phyloP scores from a whole-genome alignment of 257 asterid species.

The Solanum rostratum region DNA sequence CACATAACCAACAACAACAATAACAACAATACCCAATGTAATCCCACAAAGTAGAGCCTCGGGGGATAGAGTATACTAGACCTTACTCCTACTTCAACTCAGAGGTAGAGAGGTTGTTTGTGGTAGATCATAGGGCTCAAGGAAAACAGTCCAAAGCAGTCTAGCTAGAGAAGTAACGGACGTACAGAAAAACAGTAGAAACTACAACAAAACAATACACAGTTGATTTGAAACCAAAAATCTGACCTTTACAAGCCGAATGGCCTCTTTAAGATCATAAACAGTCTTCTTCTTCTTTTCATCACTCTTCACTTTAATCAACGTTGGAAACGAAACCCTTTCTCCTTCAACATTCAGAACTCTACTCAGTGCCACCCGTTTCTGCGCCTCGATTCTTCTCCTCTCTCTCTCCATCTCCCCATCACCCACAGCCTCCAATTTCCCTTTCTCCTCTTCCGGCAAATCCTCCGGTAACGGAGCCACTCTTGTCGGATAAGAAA shows the following conservation, averaged over 20 bases:
- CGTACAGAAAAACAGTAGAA: no score
- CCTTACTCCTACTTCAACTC: no score
- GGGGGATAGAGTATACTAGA: no score
- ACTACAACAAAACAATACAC: not conserved
- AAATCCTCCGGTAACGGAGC: constrained; percentile 92
- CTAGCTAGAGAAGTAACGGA: no score
- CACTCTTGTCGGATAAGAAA: constrained; percentile 59
- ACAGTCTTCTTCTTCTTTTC: constrained; percentile 41
- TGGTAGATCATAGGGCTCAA: no score
- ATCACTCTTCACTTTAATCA: constrained; percentile 36
- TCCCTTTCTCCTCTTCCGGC: constrained; percentile 5
- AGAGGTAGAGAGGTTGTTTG: no score
- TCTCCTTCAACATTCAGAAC: constrained; percentile 29
- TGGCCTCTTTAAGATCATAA: constrained; percentile 51
- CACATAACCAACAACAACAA: no score
- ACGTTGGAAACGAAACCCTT: constrained; percentile 65
- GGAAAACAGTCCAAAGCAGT: no score
- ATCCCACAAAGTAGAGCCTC: no score
- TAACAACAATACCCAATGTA: no score
- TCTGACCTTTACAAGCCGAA: not conserved
- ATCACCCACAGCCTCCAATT: not conserved
- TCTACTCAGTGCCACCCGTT: constrained; percentile 15
- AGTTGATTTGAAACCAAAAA: not conserved
- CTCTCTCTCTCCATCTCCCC: constrained; percentile 60
- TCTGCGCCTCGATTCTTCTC: constrained; percentile 35